Evolutionary conservation across 1,284 basidiomycete species (phyloP).

Genomic region (Ustilago shanxiensis): DNA sequence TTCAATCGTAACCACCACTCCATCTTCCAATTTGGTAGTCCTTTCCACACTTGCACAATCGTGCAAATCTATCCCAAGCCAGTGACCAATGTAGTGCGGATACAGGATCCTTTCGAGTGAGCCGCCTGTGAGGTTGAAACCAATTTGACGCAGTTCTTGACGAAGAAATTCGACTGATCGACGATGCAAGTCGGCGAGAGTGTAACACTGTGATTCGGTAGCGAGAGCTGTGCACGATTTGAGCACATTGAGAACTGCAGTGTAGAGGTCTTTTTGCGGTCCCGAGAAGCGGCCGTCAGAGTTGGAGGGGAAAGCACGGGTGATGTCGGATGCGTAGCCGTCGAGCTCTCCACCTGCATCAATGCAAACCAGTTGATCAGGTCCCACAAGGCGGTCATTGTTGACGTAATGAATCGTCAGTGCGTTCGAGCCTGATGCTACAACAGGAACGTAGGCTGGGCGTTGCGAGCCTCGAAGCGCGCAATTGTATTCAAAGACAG

Average conservation of each 20-base stretch:
- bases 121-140: slow-evolving; percentile 77
- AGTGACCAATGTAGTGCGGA: slow-evolving; percentile 88
- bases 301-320: slow-evolving; percentile 86
- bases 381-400: slow-evolving; percentile 57
- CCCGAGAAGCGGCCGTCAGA: slow-evolving; percentile 75
- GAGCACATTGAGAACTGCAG: slow-evolving; percentile 82
- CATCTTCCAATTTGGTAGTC: slow-evolving; percentile 51
- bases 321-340: slow-evolving; percentile 96
- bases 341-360: slow-evolving; percentile 73
- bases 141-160: slow-evolving; percentile 83
- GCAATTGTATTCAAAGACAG: slow-evolving; percentile 65
- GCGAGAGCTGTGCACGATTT: slow-evolving; percentile 76
- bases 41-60: slow-evolving; percentile 63
- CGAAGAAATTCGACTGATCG: slow-evolving; percentile 80
- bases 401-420: slow-evolving; percentile 66
- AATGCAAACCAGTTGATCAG: slow-evolving; percentile 63
- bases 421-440: slow-evolving; percentile 63
- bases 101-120: slow-evolving; percentile 82
- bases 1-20: slow-evolving; percentile 67
- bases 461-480: slow-evolving; percentile 59
- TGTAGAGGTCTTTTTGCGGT: slow-evolving; percentile 88
- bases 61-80: slow-evolving; percentile 79
- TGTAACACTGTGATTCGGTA: slow-evolving; percentile 74
- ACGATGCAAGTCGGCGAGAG: slow-evolving; percentile 83
- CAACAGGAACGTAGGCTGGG: slow-evolving; percentile 68